Evolutionary conservation across 2,329 filamentous ascomycete species (phyloP).

Genomic region (Epichloe brachyelytri): DNA sequence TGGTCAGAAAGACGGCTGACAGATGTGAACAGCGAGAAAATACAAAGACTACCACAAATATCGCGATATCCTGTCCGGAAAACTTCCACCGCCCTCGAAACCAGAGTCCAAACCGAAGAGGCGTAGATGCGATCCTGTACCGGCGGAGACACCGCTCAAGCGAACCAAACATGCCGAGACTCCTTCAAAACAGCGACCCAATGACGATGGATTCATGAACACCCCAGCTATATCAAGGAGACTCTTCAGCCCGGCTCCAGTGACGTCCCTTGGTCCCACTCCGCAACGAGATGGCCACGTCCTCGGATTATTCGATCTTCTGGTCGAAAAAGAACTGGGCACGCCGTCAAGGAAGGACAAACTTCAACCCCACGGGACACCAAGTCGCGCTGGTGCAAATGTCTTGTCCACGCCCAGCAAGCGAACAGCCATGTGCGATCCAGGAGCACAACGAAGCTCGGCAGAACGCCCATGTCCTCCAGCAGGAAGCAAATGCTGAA

Average conservation of each 20-base stretch:
- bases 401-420: conserved; percentile 33
- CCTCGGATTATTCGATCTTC: conserved; percentile 63
- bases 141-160: conserved; percentile 38
- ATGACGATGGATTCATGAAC: conserved; percentile 31
- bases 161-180: conserved; percentile 33
- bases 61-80: conserved; percentile 45
- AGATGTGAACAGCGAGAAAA: conserved; percentile 41
- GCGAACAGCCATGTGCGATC: conserved; percentile 19
- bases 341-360: conserved; percentile 34
- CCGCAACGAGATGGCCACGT: conserved; percentile 68
- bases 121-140: conserved; percentile 24
- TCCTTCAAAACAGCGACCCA: conserved; percentile 27
- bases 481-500: conserved; percentile 50
- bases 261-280: conserved; percentile 59
- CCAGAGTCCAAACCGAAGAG: conserved; percentile 22
- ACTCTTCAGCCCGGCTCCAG: conserved; percentile 45
- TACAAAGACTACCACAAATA: conserved; percentile 65
- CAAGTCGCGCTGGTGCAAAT: conserved; percentile 12
- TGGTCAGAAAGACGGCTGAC: background rate
- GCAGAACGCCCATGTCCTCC: conserved; percentile 38
- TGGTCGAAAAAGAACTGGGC: conserved; percentile 37
- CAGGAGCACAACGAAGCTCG: conserved; percentile 20
- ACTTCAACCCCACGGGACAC: conserved; percentile 10
- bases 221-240: conserved; percentile 45
- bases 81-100: conserved; percentile 26